These are phyloP conservation scores for Paspalum notatum DNA, from an alignment of 176 grass and related monocot species.

Conservation along the genomic window DNA sequence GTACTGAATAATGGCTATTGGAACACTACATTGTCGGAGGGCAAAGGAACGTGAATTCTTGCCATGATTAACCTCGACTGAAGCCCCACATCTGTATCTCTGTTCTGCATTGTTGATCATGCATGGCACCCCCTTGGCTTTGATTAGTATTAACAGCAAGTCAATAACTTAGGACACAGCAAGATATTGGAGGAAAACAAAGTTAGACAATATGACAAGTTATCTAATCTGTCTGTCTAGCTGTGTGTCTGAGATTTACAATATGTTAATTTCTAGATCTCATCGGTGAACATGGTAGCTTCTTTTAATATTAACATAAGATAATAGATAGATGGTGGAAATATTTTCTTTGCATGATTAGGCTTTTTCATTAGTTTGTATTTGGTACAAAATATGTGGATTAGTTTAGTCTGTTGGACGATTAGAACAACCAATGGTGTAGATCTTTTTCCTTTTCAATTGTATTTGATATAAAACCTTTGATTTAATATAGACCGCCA, in stretches of 20 bases:
- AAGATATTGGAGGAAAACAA: slow-evolving; percentile 57
- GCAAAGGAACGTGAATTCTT: background rate
- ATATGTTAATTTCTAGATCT: no score
- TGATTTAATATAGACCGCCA: no score
- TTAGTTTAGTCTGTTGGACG: no score
- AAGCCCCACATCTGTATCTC: background rate
- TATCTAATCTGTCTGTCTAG: background rate
- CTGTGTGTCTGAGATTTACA: slow-evolving; percentile 26
- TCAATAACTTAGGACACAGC: background rate
- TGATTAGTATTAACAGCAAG: background rate
- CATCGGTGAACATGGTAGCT: no score
- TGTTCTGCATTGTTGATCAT: background rate
- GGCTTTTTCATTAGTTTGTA: background rate
- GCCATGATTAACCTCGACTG: background rate
- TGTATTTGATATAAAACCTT: no score
- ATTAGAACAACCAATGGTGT: no score
- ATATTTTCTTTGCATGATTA: no score
- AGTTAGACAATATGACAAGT: slow-evolving; percentile 14
- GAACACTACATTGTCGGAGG: background rate
- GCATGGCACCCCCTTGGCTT: background rate
- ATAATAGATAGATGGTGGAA: no score
- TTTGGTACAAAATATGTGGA: no score
- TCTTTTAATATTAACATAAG: no score
- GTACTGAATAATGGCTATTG: background rate
- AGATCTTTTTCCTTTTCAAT: no score